These are phyloP conservation scores for Penicillium macrosclerotiorum DNA, from an alignment of 495 filamentous ascomycete genomes.

Conservation along the genomic window DNA sequence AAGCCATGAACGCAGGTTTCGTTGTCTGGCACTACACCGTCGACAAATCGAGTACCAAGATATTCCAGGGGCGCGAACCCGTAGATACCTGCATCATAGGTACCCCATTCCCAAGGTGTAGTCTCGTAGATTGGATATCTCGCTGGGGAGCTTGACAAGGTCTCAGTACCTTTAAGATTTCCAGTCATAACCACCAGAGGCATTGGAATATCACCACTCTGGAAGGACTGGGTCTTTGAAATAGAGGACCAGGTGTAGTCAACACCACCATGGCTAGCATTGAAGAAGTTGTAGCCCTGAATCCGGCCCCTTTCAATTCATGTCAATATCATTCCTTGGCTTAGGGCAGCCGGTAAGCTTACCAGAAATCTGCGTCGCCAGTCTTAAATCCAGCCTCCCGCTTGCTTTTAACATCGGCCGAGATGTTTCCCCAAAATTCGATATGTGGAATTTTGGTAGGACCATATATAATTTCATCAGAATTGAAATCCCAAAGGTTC, in stretches of 20 bases:
- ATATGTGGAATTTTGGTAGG: not conserved
- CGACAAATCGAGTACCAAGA: conserved; percentile 39
- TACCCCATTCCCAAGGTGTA: conserved; percentile 48
- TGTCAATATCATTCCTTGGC: no score
- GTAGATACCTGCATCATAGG: conserved; percentile 46
- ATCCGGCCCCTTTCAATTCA: conserved; percentile 49
- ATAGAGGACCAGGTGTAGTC: conserved; percentile 82
- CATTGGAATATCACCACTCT: conserved; percentile 61
- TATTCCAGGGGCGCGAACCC: conserved; percentile 43
- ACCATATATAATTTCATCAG: not conserved
- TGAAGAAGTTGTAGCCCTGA: conserved; percentile 72
- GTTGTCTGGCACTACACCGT: conserved; percentile 24
- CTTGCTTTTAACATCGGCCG: not conserved
- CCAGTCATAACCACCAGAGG: conserved; percentile 74
- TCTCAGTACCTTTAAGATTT: conserved; percentile 10
- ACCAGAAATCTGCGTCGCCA: no score
- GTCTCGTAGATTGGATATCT: conserved; percentile 48
- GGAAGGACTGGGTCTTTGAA: conserved; percentile 61
- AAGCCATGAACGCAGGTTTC: conserved; percentile 40
- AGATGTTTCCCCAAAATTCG: no score
- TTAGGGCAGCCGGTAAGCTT: no score
- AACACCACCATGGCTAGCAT: conserved; percentile 68
- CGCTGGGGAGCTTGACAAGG: no score
- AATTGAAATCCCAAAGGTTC: conserved; percentile 33
- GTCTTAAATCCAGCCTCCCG: not conserved